phyloP scores from a whole-genome alignment of 1,139 yeast genomes.

The Yamadazyma diospyri region DNA sequence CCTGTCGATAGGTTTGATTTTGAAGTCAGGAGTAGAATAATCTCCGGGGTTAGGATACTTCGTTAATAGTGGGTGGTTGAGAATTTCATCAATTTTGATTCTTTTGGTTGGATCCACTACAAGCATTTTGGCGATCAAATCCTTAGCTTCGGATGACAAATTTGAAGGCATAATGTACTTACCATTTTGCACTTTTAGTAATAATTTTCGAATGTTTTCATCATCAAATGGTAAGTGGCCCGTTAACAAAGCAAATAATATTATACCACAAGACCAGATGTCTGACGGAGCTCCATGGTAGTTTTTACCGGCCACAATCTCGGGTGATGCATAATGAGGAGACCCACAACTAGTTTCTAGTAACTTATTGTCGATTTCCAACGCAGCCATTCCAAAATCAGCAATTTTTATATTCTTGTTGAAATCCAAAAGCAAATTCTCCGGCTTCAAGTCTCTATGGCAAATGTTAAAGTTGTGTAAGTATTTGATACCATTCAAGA shows the following conservation, averaged over 20 bases:
- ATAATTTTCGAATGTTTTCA: conserved; percentile 81
- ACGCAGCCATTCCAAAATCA: conserved; percentile 99
- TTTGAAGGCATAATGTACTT: conserved; percentile 79
- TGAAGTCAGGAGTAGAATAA: conserved; percentile 23
- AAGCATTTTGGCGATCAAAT: conserved; percentile 78
- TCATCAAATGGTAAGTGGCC: conserved; percentile 98
- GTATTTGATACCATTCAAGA: conserved; percentile 86
- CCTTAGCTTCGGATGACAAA: conserved; percentile 78
- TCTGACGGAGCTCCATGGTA: conserved; percentile 98
- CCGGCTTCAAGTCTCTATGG: conserved; percentile 96
- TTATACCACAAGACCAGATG: conserved; percentile 98
- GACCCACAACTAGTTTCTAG: conserved; percentile 97
- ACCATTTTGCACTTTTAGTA: conserved; percentile 90
- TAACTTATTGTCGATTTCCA: conserved; percentile 79
- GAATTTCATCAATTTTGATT: conserved; percentile 68
- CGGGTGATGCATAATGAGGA: conserved; percentile 98
- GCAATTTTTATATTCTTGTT: conserved; percentile 91
- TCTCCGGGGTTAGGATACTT: conserved; percentile 57
- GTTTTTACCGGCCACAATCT: conserved; percentile 88
- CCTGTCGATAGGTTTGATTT: conserved; percentile 48
- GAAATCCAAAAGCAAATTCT: conserved; percentile 82
- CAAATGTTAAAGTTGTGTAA: conserved; percentile 93
- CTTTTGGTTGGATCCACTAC: conserved; percentile 76
- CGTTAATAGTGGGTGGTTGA: conserved; percentile 72
- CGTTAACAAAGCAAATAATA: conserved; percentile 84